Conservation (phyloP, 495 filamentous ascomycete genomes). For the Lasiosphaeria hispida region DNA sequence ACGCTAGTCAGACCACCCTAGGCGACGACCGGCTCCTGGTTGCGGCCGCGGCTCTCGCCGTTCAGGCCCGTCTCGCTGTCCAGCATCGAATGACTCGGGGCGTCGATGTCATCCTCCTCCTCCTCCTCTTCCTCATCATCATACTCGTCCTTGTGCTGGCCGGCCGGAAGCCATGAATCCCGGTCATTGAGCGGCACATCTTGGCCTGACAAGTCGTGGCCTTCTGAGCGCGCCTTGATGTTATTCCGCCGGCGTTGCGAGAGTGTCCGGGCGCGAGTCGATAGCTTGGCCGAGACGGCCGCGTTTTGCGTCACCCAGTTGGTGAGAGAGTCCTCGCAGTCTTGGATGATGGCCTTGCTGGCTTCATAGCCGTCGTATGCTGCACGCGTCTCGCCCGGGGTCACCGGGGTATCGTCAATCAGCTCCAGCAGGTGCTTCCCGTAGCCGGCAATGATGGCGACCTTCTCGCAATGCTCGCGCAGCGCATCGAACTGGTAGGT, state of each 20-base stretch:
- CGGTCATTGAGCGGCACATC: slow-evolving; percentile 79
- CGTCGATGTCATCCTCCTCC: slow-evolving; percentile 53
- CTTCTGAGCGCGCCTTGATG: slow-evolving; percentile 58
- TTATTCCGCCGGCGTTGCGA: slow-evolving; percentile 77
- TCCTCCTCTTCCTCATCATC: slow-evolving; percentile 52
- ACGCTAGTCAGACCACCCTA: slow-evolving; percentile 10
- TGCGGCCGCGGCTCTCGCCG: slow-evolving; percentile 47
- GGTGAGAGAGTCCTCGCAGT: slow-evolving; percentile 94
- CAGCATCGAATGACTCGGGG: slow-evolving; percentile 38
- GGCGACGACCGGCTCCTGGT: slow-evolving; percentile 33
- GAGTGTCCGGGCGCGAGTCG: slow-evolving; percentile 77
- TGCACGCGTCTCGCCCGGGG: slow-evolving; percentile 91
- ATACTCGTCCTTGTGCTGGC: slow-evolving; percentile 64
- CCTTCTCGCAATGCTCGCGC: slow-evolving; percentile 96
- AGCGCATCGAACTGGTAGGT: slow-evolving; percentile 98
- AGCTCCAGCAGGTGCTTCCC: slow-evolving; percentile 95
- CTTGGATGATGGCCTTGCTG: slow-evolving; percentile 98
- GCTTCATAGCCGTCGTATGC: slow-evolving; percentile 98
- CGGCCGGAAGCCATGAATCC: slow-evolving; percentile 87
- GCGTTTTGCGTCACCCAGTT: slow-evolving; percentile 95
- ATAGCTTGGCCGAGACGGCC: slow-evolving; percentile 79
- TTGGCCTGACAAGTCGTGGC: slow-evolving; percentile 71
- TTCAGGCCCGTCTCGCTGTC: slow-evolving; percentile 45
- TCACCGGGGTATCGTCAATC: slow-evolving; percentile 94
- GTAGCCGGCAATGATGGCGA: slow-evolving; percentile 95